Evolutionary conservation across 805 yeast species (phyloP).

Genomic region (Yamadazyma sp.): DNA sequence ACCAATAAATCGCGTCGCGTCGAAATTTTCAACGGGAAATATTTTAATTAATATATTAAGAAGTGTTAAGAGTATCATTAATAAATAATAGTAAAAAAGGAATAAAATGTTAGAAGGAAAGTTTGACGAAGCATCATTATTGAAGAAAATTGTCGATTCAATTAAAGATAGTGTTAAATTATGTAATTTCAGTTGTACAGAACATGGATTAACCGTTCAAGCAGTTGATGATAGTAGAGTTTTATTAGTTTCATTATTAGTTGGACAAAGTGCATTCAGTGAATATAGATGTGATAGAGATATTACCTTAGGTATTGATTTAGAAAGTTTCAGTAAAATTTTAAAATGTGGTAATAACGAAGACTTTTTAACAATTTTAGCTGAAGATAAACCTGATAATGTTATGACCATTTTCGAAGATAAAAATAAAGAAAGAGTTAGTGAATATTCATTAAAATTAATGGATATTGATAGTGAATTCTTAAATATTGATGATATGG

Average conservation of each 20-base stretch:
- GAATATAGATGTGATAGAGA: conserved; percentile 95
- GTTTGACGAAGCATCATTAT: conserved; percentile 86
- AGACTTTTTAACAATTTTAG: conserved; percentile 82
- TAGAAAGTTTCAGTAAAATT: conserved; percentile 82
- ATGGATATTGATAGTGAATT: conserved; percentile 97
- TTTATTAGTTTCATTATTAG: conserved; percentile 78
- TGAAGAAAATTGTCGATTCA: conserved; percentile 90
- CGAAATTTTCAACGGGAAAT: too few relatives aligned
- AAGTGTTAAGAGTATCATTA: not conserved
- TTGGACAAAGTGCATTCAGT: conserved; percentile 84
- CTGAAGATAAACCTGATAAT: conserved; percentile 83
- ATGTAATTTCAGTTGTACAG: conserved; percentile 97
- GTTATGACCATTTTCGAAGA: conserved; percentile 87
- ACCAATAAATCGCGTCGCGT: too few relatives aligned
- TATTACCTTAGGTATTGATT: conserved; percentile 86
- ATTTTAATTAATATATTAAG: not conserved
- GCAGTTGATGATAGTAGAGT: conserved; percentile 98
- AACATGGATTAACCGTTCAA: conserved; percentile 90
- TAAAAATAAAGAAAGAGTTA: conserved; percentile 81
- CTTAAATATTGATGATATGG: conserved; percentile 90
- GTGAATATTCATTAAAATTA: conserved; percentile 86
- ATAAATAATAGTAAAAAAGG: not conserved
- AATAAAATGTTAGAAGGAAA: conserved; percentile 88
- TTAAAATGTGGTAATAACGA: conserved; percentile 88
- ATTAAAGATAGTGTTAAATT: conserved; percentile 91